These are phyloP conservation scores for Alopecurus myosuroides DNA, from an alignment of 176 grass and related monocot species.

Conservation along the genomic window DNA sequence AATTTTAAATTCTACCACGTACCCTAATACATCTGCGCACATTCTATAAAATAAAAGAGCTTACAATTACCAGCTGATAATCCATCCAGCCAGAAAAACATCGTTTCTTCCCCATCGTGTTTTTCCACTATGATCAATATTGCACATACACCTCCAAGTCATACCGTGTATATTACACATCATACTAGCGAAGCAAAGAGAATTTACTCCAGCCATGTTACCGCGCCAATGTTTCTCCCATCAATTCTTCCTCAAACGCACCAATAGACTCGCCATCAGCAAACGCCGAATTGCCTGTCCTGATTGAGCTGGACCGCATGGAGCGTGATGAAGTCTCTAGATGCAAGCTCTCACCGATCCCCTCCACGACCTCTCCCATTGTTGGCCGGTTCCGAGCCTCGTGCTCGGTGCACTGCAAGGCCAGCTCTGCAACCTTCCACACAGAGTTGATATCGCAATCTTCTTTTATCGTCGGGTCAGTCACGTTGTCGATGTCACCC, in stretches of 20 bases:
- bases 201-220: too few relatives aligned
- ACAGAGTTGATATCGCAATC: slow-evolving; percentile 9
- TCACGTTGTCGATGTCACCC: neutral
- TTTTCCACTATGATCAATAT: too few relatives aligned
- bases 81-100: too few relatives aligned
- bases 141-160: too few relatives aligned
- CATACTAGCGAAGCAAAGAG: too few relatives aligned
- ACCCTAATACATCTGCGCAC: too few relatives aligned
- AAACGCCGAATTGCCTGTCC: neutral
- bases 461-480: neutral
- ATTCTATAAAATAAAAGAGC: too few relatives aligned
- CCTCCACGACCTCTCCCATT: slow-evolving; percentile 11
- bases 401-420: neutral
- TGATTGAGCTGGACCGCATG: neutral
- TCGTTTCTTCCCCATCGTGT: too few relatives aligned
- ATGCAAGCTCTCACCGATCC: neutral
- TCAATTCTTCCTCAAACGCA: neutral
- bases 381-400: neutral
- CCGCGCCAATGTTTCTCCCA: neutral
- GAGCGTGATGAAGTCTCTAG: neutral
- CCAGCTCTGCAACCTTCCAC: slow-evolving; percentile 17
- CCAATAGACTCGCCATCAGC: neutral
- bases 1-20: too few relatives aligned
- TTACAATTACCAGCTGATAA: too few relatives aligned
- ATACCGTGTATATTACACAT: too few relatives aligned